Evolutionary conservation across 768 basidiomycete species (phyloP).

Genomic region (Kwoniella sp.): DNA sequence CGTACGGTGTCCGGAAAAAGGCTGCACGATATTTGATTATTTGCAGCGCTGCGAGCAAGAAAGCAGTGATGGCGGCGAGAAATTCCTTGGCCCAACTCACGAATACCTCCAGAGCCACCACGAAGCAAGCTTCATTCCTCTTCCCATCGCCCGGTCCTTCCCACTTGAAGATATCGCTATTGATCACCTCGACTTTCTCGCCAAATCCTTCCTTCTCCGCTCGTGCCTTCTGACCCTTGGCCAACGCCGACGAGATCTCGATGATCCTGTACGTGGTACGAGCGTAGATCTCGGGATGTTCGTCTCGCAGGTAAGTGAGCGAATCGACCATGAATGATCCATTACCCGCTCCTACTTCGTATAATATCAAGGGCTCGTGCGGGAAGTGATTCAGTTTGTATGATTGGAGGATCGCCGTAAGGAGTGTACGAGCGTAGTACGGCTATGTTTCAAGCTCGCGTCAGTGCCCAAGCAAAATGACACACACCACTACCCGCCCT

Average conservation of each 20-base stretch:
- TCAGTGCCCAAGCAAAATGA: too few species aligned
- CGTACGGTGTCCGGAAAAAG: not conserved
- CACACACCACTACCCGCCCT: too few species aligned
- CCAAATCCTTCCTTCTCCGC: slow-evolving; percentile 48
- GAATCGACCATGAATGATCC: slow-evolving; percentile 90
- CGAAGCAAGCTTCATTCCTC: slow-evolving; percentile 75
- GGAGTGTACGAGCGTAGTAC: slow-evolving; percentile 89
- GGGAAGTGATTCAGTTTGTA: slow-evolving; percentile 95
- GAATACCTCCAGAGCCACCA: slow-evolving; percentile 92
- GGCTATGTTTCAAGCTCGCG: too few species aligned
- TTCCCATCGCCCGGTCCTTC: slow-evolving; percentile 55
- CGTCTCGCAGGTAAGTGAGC: slow-evolving; percentile 72
- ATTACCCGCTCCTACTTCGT: slow-evolving; percentile 97
- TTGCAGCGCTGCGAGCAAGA: not conserved
- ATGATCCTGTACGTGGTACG: slow-evolving; percentile 90
- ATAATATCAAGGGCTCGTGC: slow-evolving; percentile 91
- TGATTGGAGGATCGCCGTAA: slow-evolving; percentile 82
- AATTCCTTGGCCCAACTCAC: slow-evolving; percentile 62
- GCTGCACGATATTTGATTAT: too few species aligned
- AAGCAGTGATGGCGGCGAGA: not conserved
- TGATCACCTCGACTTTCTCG: slow-evolving; percentile 59
- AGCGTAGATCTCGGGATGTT: slow-evolving; percentile 85
- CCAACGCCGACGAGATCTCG: slow-evolving; percentile 84
- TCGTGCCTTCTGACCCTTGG: slow-evolving; percentile 64
- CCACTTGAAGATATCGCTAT: slow-evolving; percentile 64